Evolutionary conservation across 2,329 filamentous ascomycete genomes (phyloP).

Genomic region (Aspergillus brasiliensis): DNA sequence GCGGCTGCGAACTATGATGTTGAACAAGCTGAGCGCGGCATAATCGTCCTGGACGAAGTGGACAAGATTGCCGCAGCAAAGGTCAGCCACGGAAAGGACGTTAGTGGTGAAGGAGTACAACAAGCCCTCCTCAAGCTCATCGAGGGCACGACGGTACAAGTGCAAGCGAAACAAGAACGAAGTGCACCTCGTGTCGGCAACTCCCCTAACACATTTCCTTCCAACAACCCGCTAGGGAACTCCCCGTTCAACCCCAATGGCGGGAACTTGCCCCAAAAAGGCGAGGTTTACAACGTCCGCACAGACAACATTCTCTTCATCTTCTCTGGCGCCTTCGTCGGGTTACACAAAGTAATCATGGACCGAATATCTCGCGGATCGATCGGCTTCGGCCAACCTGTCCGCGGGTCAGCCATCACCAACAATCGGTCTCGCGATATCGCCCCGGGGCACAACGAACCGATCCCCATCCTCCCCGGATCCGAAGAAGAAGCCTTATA

Average conservation of each 20-base stretch:
- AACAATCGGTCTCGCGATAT: conserved; percentile 28
- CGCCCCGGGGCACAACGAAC: conserved; percentile 33
- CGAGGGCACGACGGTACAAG: conserved; percentile 89
- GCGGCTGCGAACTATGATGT: conserved; percentile 90
- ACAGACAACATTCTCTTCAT: conserved; percentile 98
- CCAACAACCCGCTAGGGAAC: conserved; percentile 40
- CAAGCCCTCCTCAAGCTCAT: conserved; percentile 95
- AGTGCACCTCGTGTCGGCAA: conserved; percentile 43
- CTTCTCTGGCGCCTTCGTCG: conserved; percentile 92
- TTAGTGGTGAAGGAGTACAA: conserved; percentile 94
- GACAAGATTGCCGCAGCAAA: conserved; percentile 94
- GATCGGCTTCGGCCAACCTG: conserved; percentile 87
- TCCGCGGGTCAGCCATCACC: conserved; percentile 57
- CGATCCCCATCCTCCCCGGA: conserved; percentile 58
- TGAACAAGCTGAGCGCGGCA: conserved; percentile 80
- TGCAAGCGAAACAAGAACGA: conserved; percentile 73
- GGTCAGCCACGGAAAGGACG: conserved; percentile 85
- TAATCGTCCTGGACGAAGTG: conserved; percentile 94
- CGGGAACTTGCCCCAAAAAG: conserved; percentile 48
- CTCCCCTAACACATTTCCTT: conserved; percentile 42
- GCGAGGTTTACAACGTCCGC: conserved; percentile 71
- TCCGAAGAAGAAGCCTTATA: conserved; percentile 66
- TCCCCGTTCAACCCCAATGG: conserved; percentile 32
- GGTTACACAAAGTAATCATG: conserved; percentile 82
- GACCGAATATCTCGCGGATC: conserved; percentile 83